Percentiles rank a stretch among this genome's conserved stretches.
These are phyloP conservation scores for Nemophila menziesii DNA, from an alignment of 257 asterid species.

Conservation along the genomic window DNA sequence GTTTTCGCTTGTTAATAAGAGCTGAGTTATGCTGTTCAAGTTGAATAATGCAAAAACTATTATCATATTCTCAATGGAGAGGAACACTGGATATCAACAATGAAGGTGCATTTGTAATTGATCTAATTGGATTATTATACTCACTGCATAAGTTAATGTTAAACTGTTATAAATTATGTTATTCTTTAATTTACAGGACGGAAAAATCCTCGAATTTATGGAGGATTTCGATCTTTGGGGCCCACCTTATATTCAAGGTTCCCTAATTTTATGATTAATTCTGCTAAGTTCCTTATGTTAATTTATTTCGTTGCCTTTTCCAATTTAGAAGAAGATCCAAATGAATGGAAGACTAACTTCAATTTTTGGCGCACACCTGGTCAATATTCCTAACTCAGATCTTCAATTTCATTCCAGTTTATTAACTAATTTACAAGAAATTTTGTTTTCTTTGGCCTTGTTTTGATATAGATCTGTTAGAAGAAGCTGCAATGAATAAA, in stretches of 20 bases:
- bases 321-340: constrained; percentile 16
- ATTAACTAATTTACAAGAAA: neutral
- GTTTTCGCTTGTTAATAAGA: neutral
- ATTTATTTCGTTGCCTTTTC: constrained; percentile 3
- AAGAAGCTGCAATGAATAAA: constrained; percentile 6
- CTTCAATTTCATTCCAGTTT: neutral
- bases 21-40: neutral
- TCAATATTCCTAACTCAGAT: constrained; percentile 8
- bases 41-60: no score
- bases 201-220: constrained; percentile 20
- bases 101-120: neutral
- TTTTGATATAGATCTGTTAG: constrained; percentile 8
- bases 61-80: neutral
- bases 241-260: constrained; percentile 22
- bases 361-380: constrained; percentile 13
- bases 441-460: neutral
- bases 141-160: neutral
- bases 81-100: neutral
- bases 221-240: constrained; percentile 41
- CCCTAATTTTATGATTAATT: constrained; percentile 7
- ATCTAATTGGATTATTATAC: no score
- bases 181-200: constrained; percentile 12
- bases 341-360: constrained; percentile 10
- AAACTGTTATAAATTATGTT: neutral
- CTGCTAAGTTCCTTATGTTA: neutral